Evolutionary conservation across 768 basidiomycete genomes (phyloP), one percentile per base, ranked within the genome.

Genomic region (Cystobasidium tubakii): DNA sequence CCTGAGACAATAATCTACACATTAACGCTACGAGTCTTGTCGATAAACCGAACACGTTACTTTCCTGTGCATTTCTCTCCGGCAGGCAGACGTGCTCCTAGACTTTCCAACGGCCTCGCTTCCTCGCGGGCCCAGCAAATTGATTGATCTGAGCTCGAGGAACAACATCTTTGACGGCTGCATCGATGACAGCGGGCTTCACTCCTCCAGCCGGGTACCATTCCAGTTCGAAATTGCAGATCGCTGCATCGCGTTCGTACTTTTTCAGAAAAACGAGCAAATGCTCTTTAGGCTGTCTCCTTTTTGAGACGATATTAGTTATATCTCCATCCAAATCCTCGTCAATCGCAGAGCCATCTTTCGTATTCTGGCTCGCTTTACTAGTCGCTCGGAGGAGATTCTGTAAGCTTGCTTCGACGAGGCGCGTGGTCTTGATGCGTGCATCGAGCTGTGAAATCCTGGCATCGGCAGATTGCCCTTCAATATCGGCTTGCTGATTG

Each of bases 321-420:
- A 15, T 29, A 29, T 36, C 66, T 42, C 19, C 42, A 53, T 29
- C 50, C 46, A n/a, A 4, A 12, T 34, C 66, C 19, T 67, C 44
- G 17, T 46, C 66, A 6, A 43, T 23, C 2, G 27, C 44, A 12
- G 25, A 4, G 63, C 31, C 44, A 46, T 39, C 53, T 42, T 36
- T 34, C 1, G 27, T 34, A 21, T 29, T n/a, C 29, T 53, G 29
- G 50, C 53, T 27, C 21, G 69, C 69, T 29, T 71, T 71, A 43
- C 53, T 75, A 13, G 66, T 70, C 13, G 54, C 64, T 34, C 67
- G 10, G 36, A 75, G 73, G 4, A 75, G 70, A 36, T 62, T 62
- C 33, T 67, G 74, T 34, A 75, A 43, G 60, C 66, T 74, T 17
- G 74, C 70, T 72, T 75, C 74, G 12, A 75, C 74, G 1, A 75